Evolutionary conservation across 257 asterid genomes (phyloP), one percentile per base, ranked within the genome.

Genomic region (Lavandula angustifolia): DNA sequence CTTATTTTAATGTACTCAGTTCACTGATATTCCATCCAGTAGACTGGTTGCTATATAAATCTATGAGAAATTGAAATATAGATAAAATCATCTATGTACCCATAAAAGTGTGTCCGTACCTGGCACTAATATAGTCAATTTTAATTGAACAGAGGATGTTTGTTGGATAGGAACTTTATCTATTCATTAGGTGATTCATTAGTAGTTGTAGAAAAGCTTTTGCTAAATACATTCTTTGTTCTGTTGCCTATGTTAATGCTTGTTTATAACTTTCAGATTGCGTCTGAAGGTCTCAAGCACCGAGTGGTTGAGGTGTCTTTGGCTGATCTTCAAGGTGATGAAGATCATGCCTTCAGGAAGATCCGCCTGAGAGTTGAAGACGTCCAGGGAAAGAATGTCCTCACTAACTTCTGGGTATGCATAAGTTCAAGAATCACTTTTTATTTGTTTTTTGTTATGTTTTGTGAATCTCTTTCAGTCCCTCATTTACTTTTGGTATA

Each of bases 261-360:
- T 4, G 37, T 13, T n/a, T 35, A 22, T 48, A 32, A 11, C 46
- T 5, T 22, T 63, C 66, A 89, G 97, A 90, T 87, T 84, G 97
- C 97, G 9, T 87, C 97, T 2, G 97, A 90, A 67, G 97, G 97
- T 35, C 92, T 90, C 40, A 90, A 90, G 81, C 95, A 90, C 33
- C 86, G 97, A 69, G 92, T 90, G 18, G 83, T 90, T 4, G 97
- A 90, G 73, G 94, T 87, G 8, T 83, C 95, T 1, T 77, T 85
- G 79, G 96, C 96, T 73, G 97, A 90, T 62, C 95, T 90, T 64
- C 97, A 90, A 76, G 78, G 73, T 33, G 90, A 87, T 52, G 97
- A 90, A 62, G 97, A 90, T 56, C 84, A 90, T 11, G 78, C 96
- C 43, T 90, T 76, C 86, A 85, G 96, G 53, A 90, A 90, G 85